Evolutionary conservation across 1,139 yeast species (phyloP), one percentile per base, ranked within the genome.

Genomic region (Candida sanyaensis): DNA sequence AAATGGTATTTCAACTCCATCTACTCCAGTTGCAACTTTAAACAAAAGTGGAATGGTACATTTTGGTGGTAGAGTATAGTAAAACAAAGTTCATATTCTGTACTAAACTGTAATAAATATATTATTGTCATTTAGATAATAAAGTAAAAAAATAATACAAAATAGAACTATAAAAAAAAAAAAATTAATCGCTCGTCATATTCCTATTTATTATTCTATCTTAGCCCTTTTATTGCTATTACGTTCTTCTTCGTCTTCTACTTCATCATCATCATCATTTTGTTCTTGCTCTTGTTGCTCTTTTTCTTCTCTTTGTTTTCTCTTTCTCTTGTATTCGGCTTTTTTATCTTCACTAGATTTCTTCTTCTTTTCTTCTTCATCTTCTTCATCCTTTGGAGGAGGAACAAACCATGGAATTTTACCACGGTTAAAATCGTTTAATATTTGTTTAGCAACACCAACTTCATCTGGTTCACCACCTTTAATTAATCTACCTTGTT

Each of bases 391-490:
- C 61, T 83, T 79, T 36, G 98, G 98, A 41, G 99, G 98, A 32
- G 95, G 84, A 31, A 90, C 90, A 65, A 93, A 93, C 99, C 99
- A 93, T 24, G 99, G 99, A 49, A 93, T 91, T 64, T 91, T 90
- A 52, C 99, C 99, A 68, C 99, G 82, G 71, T 90, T 93, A 75
- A 93, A 93, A 66, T 93, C 99, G 60, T 89, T 91, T 64, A 93
- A 79, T 31, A 93, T 86, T 63, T 87, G 86, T 66, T 91, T 93
- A 44, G 99, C 85, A 49, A 93, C 92, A 59, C 97, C 96, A 56
- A 86, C 78, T 69, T 92, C 97, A 68, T 93, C 98, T 1, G 98
- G 96, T 70, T 93, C 99, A 57, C 98, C 99, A 51, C 99, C 99
- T 70, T 93, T 93, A 59, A 93, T 74, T 56, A 93, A 77, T 66